Percentiles rank a stretch among this genome's conserved stretches.
phyloP scores from a whole-genome alignment of 2,329 filamentous ascomycete species.

The Aureobasidium mangrovei region DNA sequence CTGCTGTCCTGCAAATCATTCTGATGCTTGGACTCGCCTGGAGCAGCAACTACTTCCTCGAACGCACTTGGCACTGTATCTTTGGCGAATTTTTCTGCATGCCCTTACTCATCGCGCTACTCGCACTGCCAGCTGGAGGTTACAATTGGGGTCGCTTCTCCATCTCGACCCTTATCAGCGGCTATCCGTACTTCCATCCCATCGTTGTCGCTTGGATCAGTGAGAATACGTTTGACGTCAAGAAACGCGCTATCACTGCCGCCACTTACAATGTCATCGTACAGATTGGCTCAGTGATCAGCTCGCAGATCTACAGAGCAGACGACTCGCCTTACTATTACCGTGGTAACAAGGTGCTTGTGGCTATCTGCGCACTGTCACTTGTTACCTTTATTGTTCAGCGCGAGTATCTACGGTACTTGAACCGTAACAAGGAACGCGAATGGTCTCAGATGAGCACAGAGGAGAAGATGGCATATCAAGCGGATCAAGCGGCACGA shows the following conservation, averaged over 20 bases:
- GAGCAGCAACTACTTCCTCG: slow-evolving; percentile 47
- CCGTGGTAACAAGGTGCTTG: slow-evolving; percentile 48
- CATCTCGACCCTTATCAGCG: slow-evolving; percentile 12
- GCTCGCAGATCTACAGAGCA: slow-evolving; percentile 40
- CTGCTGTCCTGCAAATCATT: slow-evolving; percentile 32
- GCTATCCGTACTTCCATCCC: slow-evolving; percentile 48
- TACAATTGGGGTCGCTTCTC: slow-evolving; percentile 43
- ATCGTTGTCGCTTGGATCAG: slow-evolving; percentile 44
- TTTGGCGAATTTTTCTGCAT: slow-evolving; percentile 46
- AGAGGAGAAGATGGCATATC: slow-evolving; percentile 40
- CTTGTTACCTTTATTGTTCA: slow-evolving; percentile 44
- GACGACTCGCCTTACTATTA: slow-evolving; percentile 50
- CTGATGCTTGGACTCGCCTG: slow-evolving; percentile 48
- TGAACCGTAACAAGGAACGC: slow-evolving; percentile 43
- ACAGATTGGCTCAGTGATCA: slow-evolving; percentile 37
- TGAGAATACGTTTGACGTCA: slow-evolving; percentile 43
- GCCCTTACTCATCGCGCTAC: slow-evolving; percentile 43
- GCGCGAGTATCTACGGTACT: slow-evolving; percentile 34
- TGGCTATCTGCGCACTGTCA: slow-evolving; percentile 41
- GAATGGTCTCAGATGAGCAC: slow-evolving; percentile 39
- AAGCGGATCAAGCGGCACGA: slow-evolving; percentile 29
- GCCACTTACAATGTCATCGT: slow-evolving; percentile 43
- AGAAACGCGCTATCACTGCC: slow-evolving; percentile 41
- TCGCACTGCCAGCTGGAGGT: slow-evolving; percentile 40
- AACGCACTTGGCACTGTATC: slow-evolving; percentile 46